Evolutionary conservation across 768 basidiomycete species (phyloP), one percentile per base, ranked within the genome.

Genomic region (Boletus huronensis): DNA sequence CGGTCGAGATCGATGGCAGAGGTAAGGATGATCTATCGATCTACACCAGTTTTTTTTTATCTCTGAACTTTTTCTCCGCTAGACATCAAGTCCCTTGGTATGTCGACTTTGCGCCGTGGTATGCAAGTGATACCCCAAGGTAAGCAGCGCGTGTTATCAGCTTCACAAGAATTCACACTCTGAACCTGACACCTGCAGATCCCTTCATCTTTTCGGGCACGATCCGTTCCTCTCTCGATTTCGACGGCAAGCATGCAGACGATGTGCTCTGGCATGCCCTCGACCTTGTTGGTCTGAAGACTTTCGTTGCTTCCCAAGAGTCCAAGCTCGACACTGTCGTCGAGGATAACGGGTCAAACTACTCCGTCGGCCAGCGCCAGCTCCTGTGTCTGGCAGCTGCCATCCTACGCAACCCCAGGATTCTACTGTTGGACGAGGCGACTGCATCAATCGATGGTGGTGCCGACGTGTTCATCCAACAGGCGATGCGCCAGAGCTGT

Each of bases 321-420:
- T 91, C 3, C 93, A 96, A 57, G 59, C 65, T 63, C 60, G 90
- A 94, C 54, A 95, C 94, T 0, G 72, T 76, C 39, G 75, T 97
- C 5, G 90, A 92, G 2, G 82, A 78, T 41, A 83, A 80, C 48
- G 93, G 93, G 1, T 82, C 87, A 5, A 85, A 81, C 50, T 72
- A 93, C 58, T 92, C 88, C 59, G 96, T 96, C 39, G 95, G 95
- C 6, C 95, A 98, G 75, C 82, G 83, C 64, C 95, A 97, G 72
- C 73, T 95, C 10, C 68, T 98, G 26, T 90, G 90, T 16, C 84
- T 70, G 39, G 67, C 69, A 21, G 60, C 56, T 36, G 68, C 67
- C 39, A 65, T 69, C 55, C 58, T 71, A 1, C 64, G 70, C 44
- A 67, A 71, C 42, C 70, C 67, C 21, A 65, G 48, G 42, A 70